Evolutionary conservation across 352 stramenopile species (phyloP).

Genomic region (Globisporangium lucens): DNA sequence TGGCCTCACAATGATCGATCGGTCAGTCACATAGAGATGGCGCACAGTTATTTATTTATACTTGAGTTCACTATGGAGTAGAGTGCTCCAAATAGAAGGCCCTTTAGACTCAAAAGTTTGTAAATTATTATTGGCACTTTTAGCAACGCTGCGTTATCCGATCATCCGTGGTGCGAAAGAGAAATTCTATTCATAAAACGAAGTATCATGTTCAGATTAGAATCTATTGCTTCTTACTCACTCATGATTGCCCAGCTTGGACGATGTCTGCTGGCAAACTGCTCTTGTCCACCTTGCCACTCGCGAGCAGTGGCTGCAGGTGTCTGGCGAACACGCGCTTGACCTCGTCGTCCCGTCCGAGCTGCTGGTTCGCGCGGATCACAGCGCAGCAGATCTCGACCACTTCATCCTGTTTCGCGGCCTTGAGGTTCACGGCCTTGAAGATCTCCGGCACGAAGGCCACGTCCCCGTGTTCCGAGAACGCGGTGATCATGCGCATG

Average conservation of each 20-base stretch:
- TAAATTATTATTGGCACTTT: background rate
- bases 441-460: conserved; percentile 34
- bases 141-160: background rate
- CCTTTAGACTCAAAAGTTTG: background rate
- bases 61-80: background rate
- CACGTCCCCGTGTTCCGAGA: conserved; percentile 26
- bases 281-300: background rate
- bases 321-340: conserved; percentile 19
- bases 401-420: conserved; percentile 21
- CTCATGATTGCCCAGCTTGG: background rate
- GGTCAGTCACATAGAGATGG: background rate
- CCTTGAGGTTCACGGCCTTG: conserved; percentile 24
- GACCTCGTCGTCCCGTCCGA: conserved; percentile 23
- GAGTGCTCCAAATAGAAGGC: background rate
- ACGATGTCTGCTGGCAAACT: conserved; percentile 5
- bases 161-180: background rate
- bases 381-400: conserved; percentile 24
- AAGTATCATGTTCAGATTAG: background rate
- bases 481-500: conserved; percentile 23
- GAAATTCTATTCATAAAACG: background rate
- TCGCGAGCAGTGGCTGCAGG: conserved; percentile 22
- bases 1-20: background rate
- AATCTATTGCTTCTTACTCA: background rate
- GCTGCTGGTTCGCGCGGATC: conserved; percentile 31
- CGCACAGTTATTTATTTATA: background rate